A percentile compares a stretch with the other conserved stretches of the same genome.
Conservation (phyloP, 2,329 filamentous ascomycete species). For the Sodiomyces alkalinus region DNA sequence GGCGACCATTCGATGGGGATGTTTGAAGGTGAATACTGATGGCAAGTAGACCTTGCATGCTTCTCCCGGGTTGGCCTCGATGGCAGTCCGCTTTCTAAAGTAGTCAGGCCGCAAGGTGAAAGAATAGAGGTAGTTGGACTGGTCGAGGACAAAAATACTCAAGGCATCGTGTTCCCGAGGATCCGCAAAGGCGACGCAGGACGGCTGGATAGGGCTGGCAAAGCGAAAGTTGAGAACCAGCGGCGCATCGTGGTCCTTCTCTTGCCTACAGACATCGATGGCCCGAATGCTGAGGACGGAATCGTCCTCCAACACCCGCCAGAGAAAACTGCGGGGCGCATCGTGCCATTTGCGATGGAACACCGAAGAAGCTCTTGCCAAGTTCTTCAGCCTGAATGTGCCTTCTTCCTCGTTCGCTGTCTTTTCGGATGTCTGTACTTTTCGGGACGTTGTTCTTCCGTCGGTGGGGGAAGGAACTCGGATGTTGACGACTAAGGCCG, state of each 20-base stretch:
- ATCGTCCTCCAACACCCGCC: constrained; percentile 73
- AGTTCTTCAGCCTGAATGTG: constrained; percentile 53
- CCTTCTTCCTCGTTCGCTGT: constrained; percentile 49
- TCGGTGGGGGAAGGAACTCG: constrained; percentile 42
- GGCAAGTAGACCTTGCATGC: constrained; percentile 63
- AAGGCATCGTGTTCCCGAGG: constrained; percentile 62
- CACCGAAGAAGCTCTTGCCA: constrained; percentile 67
- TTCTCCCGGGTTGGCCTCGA: constrained; percentile 60
- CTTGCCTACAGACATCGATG: constrained; percentile 62
- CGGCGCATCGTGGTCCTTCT: constrained; percentile 50
- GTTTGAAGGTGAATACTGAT: constrained; percentile 60
- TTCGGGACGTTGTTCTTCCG: constrained; percentile 22
- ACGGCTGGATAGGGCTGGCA: constrained; percentile 53
- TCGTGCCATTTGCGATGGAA: constrained; percentile 67
- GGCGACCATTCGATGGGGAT: constrained; percentile 68
- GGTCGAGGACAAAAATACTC: constrained; percentile 65
- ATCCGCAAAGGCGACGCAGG: constrained; percentile 74
- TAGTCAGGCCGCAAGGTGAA: constrained; percentile 71
- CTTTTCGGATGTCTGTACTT: constrained; percentile 16
- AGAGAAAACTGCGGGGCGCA: constrained; percentile 75
- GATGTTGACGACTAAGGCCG: constrained; percentile 55
- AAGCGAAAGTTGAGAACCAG: constrained; percentile 70
- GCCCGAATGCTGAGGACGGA: constrained; percentile 70
- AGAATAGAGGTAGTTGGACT: constrained; percentile 66
- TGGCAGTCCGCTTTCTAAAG: constrained; percentile 54